Base-by-base conservation (phyloP, 2,329 filamentous ascomycete species). In the Acarospora socialis region DNA sequence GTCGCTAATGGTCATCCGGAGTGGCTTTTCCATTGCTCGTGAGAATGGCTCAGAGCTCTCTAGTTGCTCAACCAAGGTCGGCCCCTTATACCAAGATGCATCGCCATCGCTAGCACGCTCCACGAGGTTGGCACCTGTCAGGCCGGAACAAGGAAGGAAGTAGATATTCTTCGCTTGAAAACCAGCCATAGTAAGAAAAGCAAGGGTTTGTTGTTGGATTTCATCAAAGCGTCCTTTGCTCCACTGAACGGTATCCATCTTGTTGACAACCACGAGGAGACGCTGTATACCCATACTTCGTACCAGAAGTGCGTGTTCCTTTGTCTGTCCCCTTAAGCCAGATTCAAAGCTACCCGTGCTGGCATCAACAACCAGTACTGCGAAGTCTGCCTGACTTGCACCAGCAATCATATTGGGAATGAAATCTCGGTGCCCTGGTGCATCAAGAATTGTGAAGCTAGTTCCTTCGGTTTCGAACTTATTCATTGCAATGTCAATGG, bases 371-470 rank as follows among this genome's bases (percentile, higher is more conserved):
- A 98, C 90, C 3, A 98, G 63, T 1, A 98, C 79, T 0, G 86
- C 90, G 54, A 95, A 90, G 52, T 98, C 90, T 7, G 90, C 92
- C 56, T 94, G 87, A 37, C 81, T 90, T 3, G 87, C 84, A 9
- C 90, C 90, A 2, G 87, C 87, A 52, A 98, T 94, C 90, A 98
- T 98, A 54, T 94, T 98, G 1, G 90, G 90, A 13, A 98, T 84
- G 50, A 95, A 98, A 52, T 98, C 90, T 38, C 77, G 72, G 55
- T 98, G 90, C 0, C 90, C 90, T 0, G 90, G 90, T 0, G 90
- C 87, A 52, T 98, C 90, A 4, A 98, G 66, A 27, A 98, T 93
- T 1, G 90, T 95, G 49, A 95, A 95, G 7, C 69, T 70, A 0
- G 83, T 90, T 31, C 69, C 78, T 1, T 81, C 75, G 0, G 92